Evolutionary conservation across 2,329 filamentous ascomycete species (phyloP).

Genomic region (Claviceps purpurea): DNA sequence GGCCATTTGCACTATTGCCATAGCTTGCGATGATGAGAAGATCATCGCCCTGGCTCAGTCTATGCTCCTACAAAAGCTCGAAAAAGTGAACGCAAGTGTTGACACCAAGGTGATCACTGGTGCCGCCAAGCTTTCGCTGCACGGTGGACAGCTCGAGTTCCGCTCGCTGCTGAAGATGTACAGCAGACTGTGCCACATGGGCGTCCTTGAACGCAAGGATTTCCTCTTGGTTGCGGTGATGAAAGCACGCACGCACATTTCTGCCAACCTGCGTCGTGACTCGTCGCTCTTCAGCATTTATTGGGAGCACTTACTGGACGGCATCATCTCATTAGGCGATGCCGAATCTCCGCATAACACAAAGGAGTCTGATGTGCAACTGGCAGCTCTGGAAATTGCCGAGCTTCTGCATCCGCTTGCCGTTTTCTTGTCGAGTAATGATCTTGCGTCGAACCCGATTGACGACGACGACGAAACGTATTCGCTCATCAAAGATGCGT

Average conservation of each 20-base stretch:
- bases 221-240: slow-evolving; percentile 59
- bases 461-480: slow-evolving; percentile 57
- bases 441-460: slow-evolving; percentile 34
- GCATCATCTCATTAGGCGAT: slow-evolving; percentile 83
- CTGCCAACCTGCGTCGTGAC: slow-evolving; percentile 50
- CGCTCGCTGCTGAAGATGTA: slow-evolving; percentile 77
- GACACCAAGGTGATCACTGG: slow-evolving; percentile 80
- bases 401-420: slow-evolving; percentile 83
- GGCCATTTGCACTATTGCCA: slow-evolving; percentile 82
- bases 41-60: slow-evolving; percentile 87
- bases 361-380: slow-evolving; percentile 64
- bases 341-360: slow-evolving; percentile 60
- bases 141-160: slow-evolving; percentile 70
- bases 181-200: slow-evolving; percentile 59
- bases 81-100: slow-evolving; percentile 65
- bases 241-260: slow-evolving; percentile 68
- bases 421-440: slow-evolving; percentile 59
- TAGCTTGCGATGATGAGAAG: slow-evolving; percentile 70
- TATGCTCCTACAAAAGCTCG: slow-evolving; percentile 92
- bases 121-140: slow-evolving; percentile 62
- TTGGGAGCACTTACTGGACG: slow-evolving; percentile 68
- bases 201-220: slow-evolving; percentile 54
- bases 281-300: slow-evolving; percentile 75
- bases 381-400: slow-evolving; percentile 75
- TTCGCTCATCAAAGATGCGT: slow-evolving; percentile 72